A percentile compares a stretch with the other conserved stretches of the same genome.
Conservation (phyloP, 1,139 yeast species). For the Candida buenavistaensis region DNA sequence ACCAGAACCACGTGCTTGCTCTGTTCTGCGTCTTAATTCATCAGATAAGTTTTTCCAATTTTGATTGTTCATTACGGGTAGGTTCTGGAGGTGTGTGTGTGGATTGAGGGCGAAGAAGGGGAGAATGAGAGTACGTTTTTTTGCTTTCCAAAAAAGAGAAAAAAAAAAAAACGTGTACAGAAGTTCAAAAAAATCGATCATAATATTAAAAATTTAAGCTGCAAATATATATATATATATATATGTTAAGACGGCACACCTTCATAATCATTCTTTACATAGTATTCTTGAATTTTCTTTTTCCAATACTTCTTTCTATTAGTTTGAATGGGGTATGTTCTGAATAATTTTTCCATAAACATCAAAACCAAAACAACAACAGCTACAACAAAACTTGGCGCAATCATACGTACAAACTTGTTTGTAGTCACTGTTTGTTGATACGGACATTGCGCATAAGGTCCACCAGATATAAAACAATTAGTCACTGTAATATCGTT, state of each 20-base stretch:
- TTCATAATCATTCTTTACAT: slow-evolving; percentile 40
- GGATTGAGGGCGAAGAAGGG: not conserved
- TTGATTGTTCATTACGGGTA: slow-evolving; percentile 45
- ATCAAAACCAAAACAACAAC: slow-evolving; percentile 46
- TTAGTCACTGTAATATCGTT: slow-evolving; percentile 72
- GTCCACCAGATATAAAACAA: slow-evolving; percentile 90
- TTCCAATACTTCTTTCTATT: slow-evolving; percentile 46
- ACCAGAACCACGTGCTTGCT: slow-evolving; percentile 36
- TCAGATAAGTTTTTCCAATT: slow-evolving; percentile 69
- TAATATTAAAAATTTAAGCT: too few relatives aligned
- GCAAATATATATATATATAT: too few relatives aligned
- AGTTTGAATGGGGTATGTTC: slow-evolving; percentile 40
- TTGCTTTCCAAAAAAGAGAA: too few relatives aligned
- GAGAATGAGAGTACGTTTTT: too few relatives aligned
- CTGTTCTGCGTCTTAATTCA: slow-evolving; percentile 65
- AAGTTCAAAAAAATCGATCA: too few relatives aligned
- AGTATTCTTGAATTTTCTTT: slow-evolving; percentile 32
- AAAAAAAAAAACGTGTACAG: too few relatives aligned
- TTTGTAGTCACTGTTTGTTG: slow-evolving; percentile 52
- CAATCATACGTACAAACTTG: slow-evolving; percentile 61
- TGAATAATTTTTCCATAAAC: slow-evolving; percentile 32
- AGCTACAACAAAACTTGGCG: slow-evolving; percentile 66
- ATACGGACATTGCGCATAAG: slow-evolving; percentile 78
- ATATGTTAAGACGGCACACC: slow-evolving; percentile 41
- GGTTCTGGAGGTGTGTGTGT: not conserved